phyloP scores from a whole-genome alignment of 1,284 basidiomycete species.

The Malassezia vespertilionis region DNA sequence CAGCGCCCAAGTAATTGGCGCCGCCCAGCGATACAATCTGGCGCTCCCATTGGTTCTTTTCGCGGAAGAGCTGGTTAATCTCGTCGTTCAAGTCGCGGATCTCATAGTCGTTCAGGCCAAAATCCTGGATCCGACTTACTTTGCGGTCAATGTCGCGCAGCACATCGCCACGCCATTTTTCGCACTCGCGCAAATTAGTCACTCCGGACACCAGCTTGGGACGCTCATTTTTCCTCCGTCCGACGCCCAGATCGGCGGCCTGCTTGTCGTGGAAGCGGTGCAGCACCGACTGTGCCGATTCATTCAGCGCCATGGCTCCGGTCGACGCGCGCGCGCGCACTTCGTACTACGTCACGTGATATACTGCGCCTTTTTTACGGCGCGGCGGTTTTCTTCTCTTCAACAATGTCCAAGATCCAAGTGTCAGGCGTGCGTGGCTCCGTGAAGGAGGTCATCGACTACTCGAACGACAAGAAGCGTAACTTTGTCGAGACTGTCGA shows the following conservation, averaged over 20 bases:
- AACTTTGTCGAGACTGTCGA: constrained; percentile 48
- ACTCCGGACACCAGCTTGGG: constrained; percentile 82
- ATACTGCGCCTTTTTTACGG: constrained; percentile 3
- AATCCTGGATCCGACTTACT: constrained; percentile 93
- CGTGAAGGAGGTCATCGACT: constrained; percentile 42
- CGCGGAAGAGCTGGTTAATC: constrained; percentile 87
- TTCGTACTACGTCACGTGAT: constrained; percentile 15
- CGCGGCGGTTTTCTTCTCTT: no score
- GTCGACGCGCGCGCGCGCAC: neutral
- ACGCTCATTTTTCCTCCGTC: constrained; percentile 53
- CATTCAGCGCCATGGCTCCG: constrained; percentile 42
- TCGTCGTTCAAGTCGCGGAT: constrained; percentile 93
- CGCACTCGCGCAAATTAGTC: constrained; percentile 81
- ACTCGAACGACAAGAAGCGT: constrained; percentile 43
- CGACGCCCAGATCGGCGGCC: constrained; percentile 83
- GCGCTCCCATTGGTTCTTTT: constrained; percentile 95
- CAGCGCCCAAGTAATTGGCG: constrained; percentile 82
- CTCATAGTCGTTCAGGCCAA: constrained; percentile 87
- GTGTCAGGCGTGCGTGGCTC: constrained; percentile 43
- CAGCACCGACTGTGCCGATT: constrained; percentile 65
- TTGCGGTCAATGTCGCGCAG: constrained; percentile 86
- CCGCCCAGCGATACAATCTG: constrained; percentile 89
- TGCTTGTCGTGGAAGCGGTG: constrained; percentile 97
- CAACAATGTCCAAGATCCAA: constrained; percentile 34
- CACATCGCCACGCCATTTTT: constrained; percentile 90